Evolutionary conservation across 2,329 filamentous ascomycete species (phyloP), one percentile per base, ranked within the genome.

Genomic region (Pseudocercospora fijiensis): DNA sequence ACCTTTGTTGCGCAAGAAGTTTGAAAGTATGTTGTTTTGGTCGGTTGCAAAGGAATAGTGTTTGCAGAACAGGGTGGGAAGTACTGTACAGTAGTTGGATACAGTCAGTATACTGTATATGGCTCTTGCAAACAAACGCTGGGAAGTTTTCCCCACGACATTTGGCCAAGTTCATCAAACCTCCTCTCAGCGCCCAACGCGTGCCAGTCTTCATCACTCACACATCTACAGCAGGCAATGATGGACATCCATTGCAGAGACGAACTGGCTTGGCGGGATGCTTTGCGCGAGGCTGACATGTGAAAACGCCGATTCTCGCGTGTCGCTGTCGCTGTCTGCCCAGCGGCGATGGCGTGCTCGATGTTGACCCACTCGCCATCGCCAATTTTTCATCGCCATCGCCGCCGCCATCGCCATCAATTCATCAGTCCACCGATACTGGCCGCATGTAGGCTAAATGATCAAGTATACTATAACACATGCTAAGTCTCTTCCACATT

Each of bases 321-420:
- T 37, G 13, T 37, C 33, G 22, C 43, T 26, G 24, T 11, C 16
- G 26, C 7, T n/a, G n/a, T n/a, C n/a, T n/a, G 22, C 24, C n/a
- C n/a, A n/a, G 28, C 16, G 49, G 16, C 49, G 49, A 52, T 52
- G 49, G 49, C 49, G 49, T 52, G 49, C 49, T 52, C 24, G 49
- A 52, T 16, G 24, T 26, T 37, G 49, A 52, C 49, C 49, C 49
- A 52, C 49, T 24, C 13, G 8, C n/a, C 22, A 10, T 27, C 49
- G 13, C 11, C 24, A 52, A 26, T 28, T 52, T 52, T 52, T 52
- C 47, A 52, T 52, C 47, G 47, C 47, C 18, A 24, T 24, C 24
- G n/a, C n/a, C n/a, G n/a, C n/a, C n/a, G n/a, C n/a, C 47, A 52
- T 52, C 47, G 47, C 47, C 18, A 24, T 24, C 24, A 52, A 52